Percentiles rank a stretch among this genome's conserved stretches.
phyloP scores from a whole-genome alignment of 208 protist species.

The Herpetomonas tarakana region DNA sequence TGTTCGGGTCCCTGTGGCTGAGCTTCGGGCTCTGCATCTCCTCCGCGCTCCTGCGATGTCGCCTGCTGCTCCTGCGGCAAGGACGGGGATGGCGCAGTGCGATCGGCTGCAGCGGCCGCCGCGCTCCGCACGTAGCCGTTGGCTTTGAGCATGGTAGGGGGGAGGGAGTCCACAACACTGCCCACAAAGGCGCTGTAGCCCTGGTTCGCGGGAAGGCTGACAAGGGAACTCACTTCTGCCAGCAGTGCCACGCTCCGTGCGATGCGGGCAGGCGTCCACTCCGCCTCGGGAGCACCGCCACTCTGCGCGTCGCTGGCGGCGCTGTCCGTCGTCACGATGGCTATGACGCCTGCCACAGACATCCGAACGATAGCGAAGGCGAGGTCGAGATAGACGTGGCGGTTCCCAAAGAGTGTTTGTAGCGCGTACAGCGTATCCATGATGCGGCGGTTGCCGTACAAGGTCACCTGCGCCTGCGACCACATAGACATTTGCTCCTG shows the following conservation, averaged over 20 bases:
- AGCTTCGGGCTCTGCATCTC: too few species aligned
- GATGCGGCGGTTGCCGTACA: constrained; percentile 44
- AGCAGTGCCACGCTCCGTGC: constrained; percentile 13
- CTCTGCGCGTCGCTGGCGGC: neutral
- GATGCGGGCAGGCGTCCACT: neutral
- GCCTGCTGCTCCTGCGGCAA: too few species aligned
- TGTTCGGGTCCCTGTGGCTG: too few species aligned
- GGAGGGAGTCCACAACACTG: constrained; percentile 40
- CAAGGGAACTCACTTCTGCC: constrained; percentile 22
- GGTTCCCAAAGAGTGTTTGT: constrained; percentile 23
- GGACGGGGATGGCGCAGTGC: too few species aligned
- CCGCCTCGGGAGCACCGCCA: neutral
- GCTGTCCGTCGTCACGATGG: constrained; percentile 13
- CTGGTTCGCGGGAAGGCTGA: constrained; percentile 28
- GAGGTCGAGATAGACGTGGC: constrained; percentile 22
- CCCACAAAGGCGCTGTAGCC: constrained; percentile 58
- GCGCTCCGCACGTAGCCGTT: neutral
- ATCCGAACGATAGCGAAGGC: constrained; percentile 54
- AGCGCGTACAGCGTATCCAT: constrained; percentile 26
- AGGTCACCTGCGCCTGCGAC: constrained; percentile 52
- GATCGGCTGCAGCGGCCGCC: too few species aligned
- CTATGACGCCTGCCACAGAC: constrained; percentile 37
- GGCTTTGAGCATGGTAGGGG: constrained; percentile 20
- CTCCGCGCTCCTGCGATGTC: too few species aligned
- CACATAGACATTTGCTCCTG: constrained; percentile 21